These are phyloP conservation scores for Halocafeteria seosinensis DNA, from an alignment of 108 stramenopile species.

Conservation along the genomic window DNA sequence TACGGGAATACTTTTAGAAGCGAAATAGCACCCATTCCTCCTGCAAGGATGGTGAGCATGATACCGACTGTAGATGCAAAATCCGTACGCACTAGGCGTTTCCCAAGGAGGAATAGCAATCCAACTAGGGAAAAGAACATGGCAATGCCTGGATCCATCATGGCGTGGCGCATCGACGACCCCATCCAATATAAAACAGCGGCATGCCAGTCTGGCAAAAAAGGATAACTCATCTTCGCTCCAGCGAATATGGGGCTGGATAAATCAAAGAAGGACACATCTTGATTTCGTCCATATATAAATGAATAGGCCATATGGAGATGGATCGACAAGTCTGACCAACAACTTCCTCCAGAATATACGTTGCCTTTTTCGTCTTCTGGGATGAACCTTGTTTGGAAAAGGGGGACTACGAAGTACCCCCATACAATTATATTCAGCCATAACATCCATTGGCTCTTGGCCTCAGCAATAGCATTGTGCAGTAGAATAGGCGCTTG, in stretches of 20 bases:
- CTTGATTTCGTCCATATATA: background rate
- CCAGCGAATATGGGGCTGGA: background rate
- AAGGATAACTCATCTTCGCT: background rate
- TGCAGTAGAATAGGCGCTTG: no score
- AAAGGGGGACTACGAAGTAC: no score
- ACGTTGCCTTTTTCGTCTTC: no score
- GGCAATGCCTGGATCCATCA: background rate
- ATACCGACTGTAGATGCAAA: background rate
- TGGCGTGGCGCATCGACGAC: background rate
- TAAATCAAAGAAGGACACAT: background rate
- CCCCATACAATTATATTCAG: no score
- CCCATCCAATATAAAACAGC: background rate
- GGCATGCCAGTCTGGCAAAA: background rate
- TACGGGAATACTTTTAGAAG: no score
- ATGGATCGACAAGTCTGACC: slow-evolving; percentile 1
- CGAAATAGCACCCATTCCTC: background rate
- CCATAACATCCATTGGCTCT: no score
- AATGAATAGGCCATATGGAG: background rate
- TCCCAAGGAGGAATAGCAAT: background rate
- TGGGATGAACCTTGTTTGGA: no score
- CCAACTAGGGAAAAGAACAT: background rate
- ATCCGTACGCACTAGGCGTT: background rate
- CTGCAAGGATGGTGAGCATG: background rate
- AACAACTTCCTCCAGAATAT: no score
- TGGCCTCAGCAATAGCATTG: no score